Conservation (phyloP, 2,329 filamentous ascomycete genomes). For the Aspergillus oerlinghausenensis region DNA sequence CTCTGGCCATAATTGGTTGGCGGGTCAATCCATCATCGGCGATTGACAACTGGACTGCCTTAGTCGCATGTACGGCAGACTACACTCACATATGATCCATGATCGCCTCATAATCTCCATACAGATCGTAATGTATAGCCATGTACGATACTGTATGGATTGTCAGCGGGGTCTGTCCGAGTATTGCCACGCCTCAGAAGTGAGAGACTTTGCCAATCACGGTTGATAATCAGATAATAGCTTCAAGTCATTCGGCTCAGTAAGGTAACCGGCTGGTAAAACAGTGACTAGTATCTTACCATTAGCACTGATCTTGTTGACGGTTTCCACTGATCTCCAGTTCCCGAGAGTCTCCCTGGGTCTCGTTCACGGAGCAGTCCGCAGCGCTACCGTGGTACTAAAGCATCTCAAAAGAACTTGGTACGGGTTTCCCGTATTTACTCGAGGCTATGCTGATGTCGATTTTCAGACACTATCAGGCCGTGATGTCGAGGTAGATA, state of each 20-base stretch:
- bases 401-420: background rate
- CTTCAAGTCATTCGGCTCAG: background rate
- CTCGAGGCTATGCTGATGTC: background rate
- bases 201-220: slow-evolving; percentile 15
- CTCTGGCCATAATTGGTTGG: slow-evolving; percentile 5
- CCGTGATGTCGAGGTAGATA: background rate
- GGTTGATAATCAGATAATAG: background rate
- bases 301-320: slow-evolving; percentile 16
- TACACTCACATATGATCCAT: background rate
- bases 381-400: slow-evolving; percentile 16
- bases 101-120: background rate
- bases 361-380: slow-evolving; percentile 16
- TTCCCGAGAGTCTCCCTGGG: slow-evolving; percentile 17
- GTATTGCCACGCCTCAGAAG: background rate
- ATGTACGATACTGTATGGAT: background rate
- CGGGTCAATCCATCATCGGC: slow-evolving; percentile 7
- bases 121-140: background rate
- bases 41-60: slow-evolving; percentile 1
- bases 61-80: background rate
- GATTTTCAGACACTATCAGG: background rate
- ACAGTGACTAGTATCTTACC: slow-evolving; percentile 6
- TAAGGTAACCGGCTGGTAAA: slow-evolving; percentile 5
- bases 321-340: slow-evolving; percentile 21
- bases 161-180: slow-evolving; percentile 12
- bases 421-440: background rate